phyloP scores from a whole-genome alignment of 495 filamentous ascomycete genomes.

The Neurospora sp. region DNA sequence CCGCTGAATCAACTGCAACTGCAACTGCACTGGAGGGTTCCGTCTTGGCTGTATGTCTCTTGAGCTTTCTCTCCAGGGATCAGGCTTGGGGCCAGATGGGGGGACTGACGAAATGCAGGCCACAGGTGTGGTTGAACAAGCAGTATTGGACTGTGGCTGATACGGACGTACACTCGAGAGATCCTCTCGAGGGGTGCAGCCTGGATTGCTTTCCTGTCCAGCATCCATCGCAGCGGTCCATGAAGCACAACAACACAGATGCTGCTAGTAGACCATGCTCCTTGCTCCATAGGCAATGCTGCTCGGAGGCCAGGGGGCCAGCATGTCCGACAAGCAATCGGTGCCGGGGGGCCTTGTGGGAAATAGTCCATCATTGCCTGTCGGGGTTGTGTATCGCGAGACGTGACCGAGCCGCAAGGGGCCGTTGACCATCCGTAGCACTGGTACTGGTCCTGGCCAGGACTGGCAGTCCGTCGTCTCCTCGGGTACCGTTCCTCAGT shows the following conservation, averaged over 20 bases:
- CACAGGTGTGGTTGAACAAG: conserved; percentile 21
- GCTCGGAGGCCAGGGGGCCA: neutral
- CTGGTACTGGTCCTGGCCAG: neutral
- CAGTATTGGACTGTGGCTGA: conserved; percentile 18
- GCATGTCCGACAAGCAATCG: neutral
- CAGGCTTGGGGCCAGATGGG: conserved; percentile 9
- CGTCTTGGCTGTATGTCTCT: conserved; percentile 11
- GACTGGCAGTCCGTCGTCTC: neutral
- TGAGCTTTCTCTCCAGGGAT: conserved; percentile 11
- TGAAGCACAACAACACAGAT: neutral
- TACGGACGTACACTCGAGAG: conserved; percentile 18
- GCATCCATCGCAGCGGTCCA: neutral
- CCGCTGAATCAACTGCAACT: neutral
- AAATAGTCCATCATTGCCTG: neutral
- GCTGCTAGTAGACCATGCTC: neutral
- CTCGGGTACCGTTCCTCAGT: neutral
- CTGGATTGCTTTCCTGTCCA: neutral
- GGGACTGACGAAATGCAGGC: neutral
- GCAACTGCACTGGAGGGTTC: conserved; percentile 7
- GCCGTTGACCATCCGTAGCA: neutral
- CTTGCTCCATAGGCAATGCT: neutral
- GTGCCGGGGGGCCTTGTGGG: neutral
- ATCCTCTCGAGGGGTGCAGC: conserved; percentile 4
- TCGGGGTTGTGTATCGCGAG: neutral
- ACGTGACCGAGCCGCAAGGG: neutral